Conservation (phyloP, 2,329 filamentous ascomycete genomes). For the Fusarium nelsonii region DNA sequence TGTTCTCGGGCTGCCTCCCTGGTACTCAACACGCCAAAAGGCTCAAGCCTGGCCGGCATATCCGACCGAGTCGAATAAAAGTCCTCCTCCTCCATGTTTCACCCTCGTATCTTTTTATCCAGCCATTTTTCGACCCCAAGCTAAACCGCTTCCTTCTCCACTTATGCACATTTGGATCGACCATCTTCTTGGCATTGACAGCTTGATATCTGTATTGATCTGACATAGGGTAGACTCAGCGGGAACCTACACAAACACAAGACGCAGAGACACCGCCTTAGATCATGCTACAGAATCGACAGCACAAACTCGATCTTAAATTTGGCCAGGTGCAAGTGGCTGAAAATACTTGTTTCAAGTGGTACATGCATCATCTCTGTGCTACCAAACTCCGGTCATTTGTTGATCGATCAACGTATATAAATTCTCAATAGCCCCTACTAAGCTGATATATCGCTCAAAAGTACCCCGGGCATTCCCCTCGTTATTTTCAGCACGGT, state of each 20-base stretch:
- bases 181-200: constrained; percentile 29
- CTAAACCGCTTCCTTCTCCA: constrained; percentile 4
- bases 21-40: background rate
- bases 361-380: background rate
- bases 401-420: background rate
- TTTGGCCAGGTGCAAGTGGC: constrained; percentile 1
- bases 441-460: background rate
- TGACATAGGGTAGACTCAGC: background rate
- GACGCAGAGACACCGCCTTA: background rate
- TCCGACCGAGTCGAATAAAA: constrained; percentile 20
- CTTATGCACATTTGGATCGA: constrained; percentile 24
- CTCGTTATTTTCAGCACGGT: background rate
- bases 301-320: background rate
- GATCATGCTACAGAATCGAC: background rate
- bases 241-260: background rate
- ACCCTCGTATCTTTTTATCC: constrained; percentile 21
- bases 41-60: constrained; percentile 20
- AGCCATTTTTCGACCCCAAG: constrained; percentile 14
- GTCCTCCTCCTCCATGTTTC: constrained; percentile 14
- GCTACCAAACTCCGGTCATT: background rate
- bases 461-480: background rate
- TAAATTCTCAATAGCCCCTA: constrained; percentile 4
- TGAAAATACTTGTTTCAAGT: constrained; percentile 1
- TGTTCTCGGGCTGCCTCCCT: background rate
- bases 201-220: constrained; percentile 10